Conservation (phyloP, 148 eudicot genomes). For the Spergularia bocconei region DNA sequence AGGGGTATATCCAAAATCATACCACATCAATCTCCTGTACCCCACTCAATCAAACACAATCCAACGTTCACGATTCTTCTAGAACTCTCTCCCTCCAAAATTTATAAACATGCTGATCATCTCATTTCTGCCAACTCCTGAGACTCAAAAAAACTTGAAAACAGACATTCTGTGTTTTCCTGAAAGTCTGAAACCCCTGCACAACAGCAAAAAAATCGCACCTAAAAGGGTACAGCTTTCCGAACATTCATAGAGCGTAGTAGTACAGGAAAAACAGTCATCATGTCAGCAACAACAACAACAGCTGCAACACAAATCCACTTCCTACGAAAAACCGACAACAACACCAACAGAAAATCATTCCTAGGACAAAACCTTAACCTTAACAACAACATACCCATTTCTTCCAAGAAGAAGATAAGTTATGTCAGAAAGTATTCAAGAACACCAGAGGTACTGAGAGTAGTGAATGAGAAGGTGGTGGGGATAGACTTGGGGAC, state of each 20-base stretch:
- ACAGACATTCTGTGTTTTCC: background rate
- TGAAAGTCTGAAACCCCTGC: background rate
- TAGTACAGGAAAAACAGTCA: background rate
- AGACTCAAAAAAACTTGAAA: background rate
- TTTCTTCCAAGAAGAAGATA: background rate
- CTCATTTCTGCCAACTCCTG: background rate
- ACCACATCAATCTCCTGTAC: conserved; percentile 1
- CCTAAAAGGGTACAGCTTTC: background rate
- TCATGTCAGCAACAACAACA: conserved; percentile 21
- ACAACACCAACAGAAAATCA: conserved; percentile 7
- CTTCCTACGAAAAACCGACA: conserved; percentile 23
- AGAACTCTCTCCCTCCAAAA: conserved; percentile 28
- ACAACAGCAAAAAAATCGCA: too few relatives aligned
- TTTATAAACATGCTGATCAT: conserved; percentile 12
- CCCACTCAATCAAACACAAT: conserved; percentile 15
- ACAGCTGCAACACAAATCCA: conserved; percentile 26
- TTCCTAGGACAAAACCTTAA: conserved; percentile 16
- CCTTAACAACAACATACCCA: conserved; percentile 5
- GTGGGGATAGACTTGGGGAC: conserved; percentile 76
- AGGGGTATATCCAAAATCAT: background rate
- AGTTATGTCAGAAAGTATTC: background rate
- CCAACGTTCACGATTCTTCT: conserved; percentile 28
- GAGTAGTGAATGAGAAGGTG: conserved; percentile 58
- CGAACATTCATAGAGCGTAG: background rate
- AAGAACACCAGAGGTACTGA: conserved; percentile 16